Evolutionary conservation across 2,329 filamentous ascomycete species (phyloP).

Genomic region (Phialemonium atrogriseum): DNA sequence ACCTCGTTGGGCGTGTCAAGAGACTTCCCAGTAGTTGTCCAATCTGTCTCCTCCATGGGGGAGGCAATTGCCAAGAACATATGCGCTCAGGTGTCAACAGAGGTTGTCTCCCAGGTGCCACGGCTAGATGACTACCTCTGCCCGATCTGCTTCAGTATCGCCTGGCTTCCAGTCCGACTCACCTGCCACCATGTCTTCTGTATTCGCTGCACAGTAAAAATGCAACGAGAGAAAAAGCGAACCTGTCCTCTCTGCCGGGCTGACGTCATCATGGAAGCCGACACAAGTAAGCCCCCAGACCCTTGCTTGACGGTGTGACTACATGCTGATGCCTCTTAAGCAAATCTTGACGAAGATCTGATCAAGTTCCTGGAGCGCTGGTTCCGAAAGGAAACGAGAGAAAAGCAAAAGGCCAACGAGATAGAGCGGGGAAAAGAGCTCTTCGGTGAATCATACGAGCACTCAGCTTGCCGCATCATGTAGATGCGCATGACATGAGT

Average conservation of each 20-base stretch:
- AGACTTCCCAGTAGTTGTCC: constrained; percentile 51
- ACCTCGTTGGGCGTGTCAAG: constrained; percentile 64
- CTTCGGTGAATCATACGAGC: constrained; percentile 58
- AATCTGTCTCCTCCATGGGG: constrained; percentile 52
- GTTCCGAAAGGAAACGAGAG: constrained; percentile 63
- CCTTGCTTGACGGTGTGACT: background rate
- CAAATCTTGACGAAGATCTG: constrained; percentile 61
- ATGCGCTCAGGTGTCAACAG: constrained; percentile 63
- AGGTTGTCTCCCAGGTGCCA: constrained; percentile 66
- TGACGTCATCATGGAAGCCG: constrained; percentile 62
- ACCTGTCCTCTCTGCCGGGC: constrained; percentile 71
- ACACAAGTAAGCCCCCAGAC: constrained; percentile 42
- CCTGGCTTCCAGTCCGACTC: constrained; percentile 74
- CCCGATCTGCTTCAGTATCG: constrained; percentile 69
- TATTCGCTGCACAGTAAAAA: constrained; percentile 72
- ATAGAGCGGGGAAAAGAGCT: constrained; percentile 64
- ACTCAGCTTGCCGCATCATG: constrained; percentile 53
- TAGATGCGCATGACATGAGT: too few species aligned
- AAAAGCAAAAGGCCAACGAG: constrained; percentile 65
- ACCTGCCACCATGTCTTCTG: constrained; percentile 73
- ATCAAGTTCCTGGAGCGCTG: constrained; percentile 65
- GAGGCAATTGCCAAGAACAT: constrained; percentile 66
- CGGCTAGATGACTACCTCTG: constrained; percentile 80
- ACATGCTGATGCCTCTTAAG: constrained; percentile 24
- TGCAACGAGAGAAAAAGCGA: constrained; percentile 62